phyloP scores from a whole-genome alignment of 192 early-diverging fungal genomes.

The Paraglomus occultum region DNA sequence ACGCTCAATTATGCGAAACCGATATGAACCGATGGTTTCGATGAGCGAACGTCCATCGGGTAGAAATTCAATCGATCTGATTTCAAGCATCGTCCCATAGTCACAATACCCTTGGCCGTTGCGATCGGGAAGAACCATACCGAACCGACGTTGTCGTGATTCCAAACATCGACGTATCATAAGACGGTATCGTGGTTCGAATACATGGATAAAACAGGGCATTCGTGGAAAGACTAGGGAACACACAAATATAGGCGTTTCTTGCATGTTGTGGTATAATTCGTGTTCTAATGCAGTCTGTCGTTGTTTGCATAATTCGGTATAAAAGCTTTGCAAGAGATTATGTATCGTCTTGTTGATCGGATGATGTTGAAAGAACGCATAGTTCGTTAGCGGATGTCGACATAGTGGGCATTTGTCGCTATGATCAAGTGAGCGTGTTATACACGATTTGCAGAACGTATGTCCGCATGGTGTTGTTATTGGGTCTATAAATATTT shows the following conservation, averaged over 20 bases:
- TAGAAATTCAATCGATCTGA: conserved; percentile 42
- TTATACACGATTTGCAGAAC: conserved; percentile 59
- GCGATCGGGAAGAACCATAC: conserved; percentile 46
- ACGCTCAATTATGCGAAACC: conserved; percentile 42
- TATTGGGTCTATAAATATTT: conserved; percentile 52
- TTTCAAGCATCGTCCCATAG: conserved; percentile 52
- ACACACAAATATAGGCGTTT: conserved; percentile 60
- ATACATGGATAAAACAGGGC: conserved; percentile 60
- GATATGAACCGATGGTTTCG: conserved; percentile 47
- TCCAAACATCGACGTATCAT: conserved; percentile 53
- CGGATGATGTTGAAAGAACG: conserved; percentile 41
- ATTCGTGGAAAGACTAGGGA: conserved; percentile 56
- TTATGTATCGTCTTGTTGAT: conserved; percentile 32
- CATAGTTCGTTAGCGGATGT: conserved; percentile 32
- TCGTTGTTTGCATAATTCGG: conserved; percentile 8
- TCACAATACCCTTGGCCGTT: conserved; percentile 28
- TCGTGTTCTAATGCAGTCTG: conserved; percentile 32
- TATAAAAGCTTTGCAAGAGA: conserved; percentile 9
- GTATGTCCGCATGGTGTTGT: conserved; percentile 68
- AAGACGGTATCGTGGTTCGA: conserved; percentile 62
- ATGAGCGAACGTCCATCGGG: conserved; percentile 53
- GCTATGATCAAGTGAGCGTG: conserved; percentile 54
- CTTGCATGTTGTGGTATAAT: conserved; percentile 32
- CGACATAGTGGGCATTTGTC: conserved; percentile 48
- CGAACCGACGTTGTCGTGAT: conserved; percentile 46